Conservation (phyloP, 2,329 filamentous ascomycete species). For the Polychaeton citri region DNA sequence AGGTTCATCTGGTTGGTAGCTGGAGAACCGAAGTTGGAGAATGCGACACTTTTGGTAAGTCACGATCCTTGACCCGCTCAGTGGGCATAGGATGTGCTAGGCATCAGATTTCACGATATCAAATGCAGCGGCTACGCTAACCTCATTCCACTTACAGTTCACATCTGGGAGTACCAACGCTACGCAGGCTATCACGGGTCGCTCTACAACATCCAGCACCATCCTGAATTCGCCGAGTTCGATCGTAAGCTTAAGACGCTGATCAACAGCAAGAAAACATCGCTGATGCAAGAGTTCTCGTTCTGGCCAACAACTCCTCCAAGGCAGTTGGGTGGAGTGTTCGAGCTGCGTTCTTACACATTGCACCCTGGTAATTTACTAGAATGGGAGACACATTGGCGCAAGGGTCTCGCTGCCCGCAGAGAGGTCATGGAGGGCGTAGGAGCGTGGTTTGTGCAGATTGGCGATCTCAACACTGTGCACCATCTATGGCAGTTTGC, state of each 20-base stretch:
- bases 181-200: constrained; percentile 94
- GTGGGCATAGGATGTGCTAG: too few relatives aligned
- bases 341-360: constrained; percentile 93
- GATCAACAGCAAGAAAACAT: constrained; percentile 72
- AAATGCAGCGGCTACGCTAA: too few relatives aligned
- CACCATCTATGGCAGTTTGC: constrained; percentile 99
- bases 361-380: constrained; percentile 89
- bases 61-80: background rate
- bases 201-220: constrained; percentile 66
- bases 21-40: constrained; percentile 98
- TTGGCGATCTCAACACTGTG: constrained; percentile 93
- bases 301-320: constrained; percentile 97
- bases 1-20: constrained; percentile 90
- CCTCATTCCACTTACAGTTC: constrained; percentile 44
- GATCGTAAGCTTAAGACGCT: constrained; percentile 74
- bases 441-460: constrained; percentile 96
- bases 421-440: constrained; percentile 89
- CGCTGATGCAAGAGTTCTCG: constrained; percentile 97
- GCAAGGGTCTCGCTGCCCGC: constrained; percentile 76
- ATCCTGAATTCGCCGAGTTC: constrained; percentile 74
- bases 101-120: too few relatives aligned
- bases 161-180: constrained; percentile 99
- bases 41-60: constrained; percentile 84
- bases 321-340: constrained; percentile 77
- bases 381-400: constrained; percentile 98